Conservation (phyloP, 257 asterid genomes). For the Fraxinus cuspidata region DNA sequence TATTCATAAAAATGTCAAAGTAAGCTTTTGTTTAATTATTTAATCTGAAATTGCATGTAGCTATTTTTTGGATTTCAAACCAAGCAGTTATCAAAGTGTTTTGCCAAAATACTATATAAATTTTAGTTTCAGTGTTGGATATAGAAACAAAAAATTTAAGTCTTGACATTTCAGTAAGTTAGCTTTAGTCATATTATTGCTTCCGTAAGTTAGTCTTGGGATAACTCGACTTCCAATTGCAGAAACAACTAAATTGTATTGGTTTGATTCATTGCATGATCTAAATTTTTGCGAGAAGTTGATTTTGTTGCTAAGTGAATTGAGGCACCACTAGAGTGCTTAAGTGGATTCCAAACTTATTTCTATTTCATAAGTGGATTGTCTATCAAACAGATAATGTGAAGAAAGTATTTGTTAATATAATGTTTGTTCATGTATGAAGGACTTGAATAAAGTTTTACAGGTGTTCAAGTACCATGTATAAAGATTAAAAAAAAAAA, state of each 20-base stretch:
- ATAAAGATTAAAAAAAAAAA: constrained; percentile 6
- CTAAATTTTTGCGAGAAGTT: background rate
- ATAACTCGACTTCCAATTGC: background rate
- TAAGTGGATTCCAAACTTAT: background rate
- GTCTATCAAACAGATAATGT: background rate
- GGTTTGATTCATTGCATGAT: background rate
- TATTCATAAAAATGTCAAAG: background rate
- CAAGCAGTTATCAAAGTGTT: background rate
- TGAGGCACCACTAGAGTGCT: background rate
- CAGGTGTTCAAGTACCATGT: constrained; percentile 12
- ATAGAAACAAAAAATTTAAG: too few relatives aligned
- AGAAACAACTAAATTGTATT: background rate
- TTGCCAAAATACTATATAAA: background rate
- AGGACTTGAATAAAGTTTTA: constrained; percentile 7
- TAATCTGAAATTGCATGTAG: background rate
- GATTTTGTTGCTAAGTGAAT: background rate
- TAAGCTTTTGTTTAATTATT: background rate
- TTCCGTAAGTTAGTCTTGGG: background rate
- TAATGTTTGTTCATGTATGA: background rate
- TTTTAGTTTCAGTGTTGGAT: background rate
- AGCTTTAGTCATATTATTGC: background rate
- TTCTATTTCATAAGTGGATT: background rate
- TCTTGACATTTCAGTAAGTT: background rate
- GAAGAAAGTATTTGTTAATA: background rate
- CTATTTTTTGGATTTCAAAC: background rate